A percentile compares a stretch with the other conserved stretches of the same genome.
Conservation (phyloP, 768 basidiomycete genomes). For the Mycena leptocephala region DNA sequence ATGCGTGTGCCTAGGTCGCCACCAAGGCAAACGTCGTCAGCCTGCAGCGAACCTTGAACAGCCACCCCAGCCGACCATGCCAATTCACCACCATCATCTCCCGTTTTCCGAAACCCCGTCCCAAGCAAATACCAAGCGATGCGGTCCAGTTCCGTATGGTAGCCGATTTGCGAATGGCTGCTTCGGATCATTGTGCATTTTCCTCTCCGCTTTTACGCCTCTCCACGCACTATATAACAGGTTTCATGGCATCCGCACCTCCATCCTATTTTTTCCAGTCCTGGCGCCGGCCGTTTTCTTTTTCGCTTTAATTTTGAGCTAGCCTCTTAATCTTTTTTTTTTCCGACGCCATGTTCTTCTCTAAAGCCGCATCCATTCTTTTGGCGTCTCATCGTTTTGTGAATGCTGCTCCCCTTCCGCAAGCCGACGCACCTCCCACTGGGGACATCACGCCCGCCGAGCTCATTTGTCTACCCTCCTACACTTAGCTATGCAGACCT, state of each 20-base stretch:
- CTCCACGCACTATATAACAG: neutral
- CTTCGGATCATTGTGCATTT: too few species aligned
- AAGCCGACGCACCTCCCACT: neutral
- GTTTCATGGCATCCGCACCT: too few species aligned
- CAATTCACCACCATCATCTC: neutral
- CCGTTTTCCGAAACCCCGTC: neutral
- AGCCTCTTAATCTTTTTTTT: neutral
- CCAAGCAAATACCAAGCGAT: too few species aligned
- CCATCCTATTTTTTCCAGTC: neutral
- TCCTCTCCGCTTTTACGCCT: too few species aligned
- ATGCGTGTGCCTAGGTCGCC: neutral
- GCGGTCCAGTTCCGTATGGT: too few species aligned
- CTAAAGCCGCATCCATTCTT: neutral
- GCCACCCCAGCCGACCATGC: neutral
- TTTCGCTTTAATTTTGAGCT: neutral
- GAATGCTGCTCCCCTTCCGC: neutral
- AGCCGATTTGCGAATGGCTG: too few species aligned
- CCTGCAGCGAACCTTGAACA: neutral
- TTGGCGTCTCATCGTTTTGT: neutral
- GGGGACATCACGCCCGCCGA: slow-evolving; percentile 34
- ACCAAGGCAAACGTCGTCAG: neutral
- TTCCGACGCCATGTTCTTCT: neutral
- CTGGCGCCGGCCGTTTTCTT: neutral
- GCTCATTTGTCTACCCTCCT: too few species aligned
- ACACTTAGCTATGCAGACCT: too few species aligned